These are phyloP conservation scores for Nepenthes gracilis DNA, from an alignment of 148 eudicot genomes.

Conservation along the genomic window DNA sequence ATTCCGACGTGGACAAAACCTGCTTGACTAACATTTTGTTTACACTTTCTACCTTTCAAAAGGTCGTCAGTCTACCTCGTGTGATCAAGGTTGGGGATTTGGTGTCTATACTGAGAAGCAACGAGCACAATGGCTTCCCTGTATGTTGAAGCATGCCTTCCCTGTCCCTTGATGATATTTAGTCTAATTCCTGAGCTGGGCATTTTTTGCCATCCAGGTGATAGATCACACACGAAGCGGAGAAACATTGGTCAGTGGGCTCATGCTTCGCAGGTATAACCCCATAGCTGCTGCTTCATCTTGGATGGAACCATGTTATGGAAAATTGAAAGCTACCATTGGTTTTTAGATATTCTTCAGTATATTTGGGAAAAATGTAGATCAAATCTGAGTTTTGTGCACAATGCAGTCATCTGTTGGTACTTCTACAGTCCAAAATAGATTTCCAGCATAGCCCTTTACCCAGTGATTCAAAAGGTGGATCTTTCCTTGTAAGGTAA, in stretches of 20 bases:
- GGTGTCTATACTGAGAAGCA: constrained; percentile 71
- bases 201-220: constrained; percentile 38
- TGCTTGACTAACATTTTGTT: neutral
- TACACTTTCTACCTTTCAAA: constrained; percentile 2
- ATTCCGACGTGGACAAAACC: no score
- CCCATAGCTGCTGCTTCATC: constrained; percentile 2
- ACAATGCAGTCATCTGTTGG: constrained; percentile 76
- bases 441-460: constrained; percentile 95
- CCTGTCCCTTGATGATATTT: constrained; percentile 5
- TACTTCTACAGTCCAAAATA: constrained; percentile 91
- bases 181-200: neutral
- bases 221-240: constrained; percentile 86
- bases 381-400: constrained; percentile 6
- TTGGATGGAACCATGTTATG: constrained; percentile 1
- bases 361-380: neutral
- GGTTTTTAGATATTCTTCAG: no score
- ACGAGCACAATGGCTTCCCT: constrained; percentile 93
- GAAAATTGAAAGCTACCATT: neutral
- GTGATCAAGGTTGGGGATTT: constrained; percentile 74
- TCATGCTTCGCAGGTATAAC: constrained; percentile 78
- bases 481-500: constrained; percentile 76
- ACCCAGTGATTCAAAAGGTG: constrained; percentile 70
- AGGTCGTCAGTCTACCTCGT: constrained; percentile 87
- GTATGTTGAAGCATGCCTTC: constrained; percentile 38
- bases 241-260: constrained; percentile 81